A percentile compares a stretch with the other conserved stretches of the same genome.
Conservation (phyloP, 169 alveolate species). For the Nephromyces sp. region DNA sequence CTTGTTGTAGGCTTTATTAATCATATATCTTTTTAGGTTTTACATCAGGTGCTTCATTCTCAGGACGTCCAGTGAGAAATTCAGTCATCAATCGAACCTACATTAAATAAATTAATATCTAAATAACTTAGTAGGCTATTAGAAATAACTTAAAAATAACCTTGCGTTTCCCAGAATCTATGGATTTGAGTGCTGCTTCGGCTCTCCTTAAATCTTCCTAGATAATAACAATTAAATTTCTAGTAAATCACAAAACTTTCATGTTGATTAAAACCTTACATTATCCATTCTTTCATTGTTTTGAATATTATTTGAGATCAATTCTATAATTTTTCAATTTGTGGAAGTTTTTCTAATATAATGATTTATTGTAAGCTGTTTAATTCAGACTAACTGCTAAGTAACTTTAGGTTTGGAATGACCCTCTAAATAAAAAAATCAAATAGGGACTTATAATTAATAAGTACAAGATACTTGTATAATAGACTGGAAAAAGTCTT, state of each 20-base stretch:
- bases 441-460: no score
- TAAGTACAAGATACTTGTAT: no score
- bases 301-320: background rate
- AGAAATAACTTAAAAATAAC: background rate
- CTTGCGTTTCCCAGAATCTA: background rate
- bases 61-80: background rate
- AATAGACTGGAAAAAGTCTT: no score
- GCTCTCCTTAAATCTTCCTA: background rate
- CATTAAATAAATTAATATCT: background rate
- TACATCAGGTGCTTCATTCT: no score
- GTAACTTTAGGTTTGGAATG: no score
- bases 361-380: no score
- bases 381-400: no score
- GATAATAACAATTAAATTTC: background rate
- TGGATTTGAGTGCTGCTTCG: background rate
- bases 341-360: no score
- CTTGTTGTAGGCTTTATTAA: no score
- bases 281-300: background rate
- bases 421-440: no score
- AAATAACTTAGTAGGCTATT: background rate
- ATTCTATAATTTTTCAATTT: background rate
- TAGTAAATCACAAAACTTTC: background rate
- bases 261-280: background rate
- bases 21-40: no score
- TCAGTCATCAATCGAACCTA: background rate